These are phyloP conservation scores for Umbellularia californica DNA, from an alignment of 164 flowering plant species.

Conservation along the genomic window DNA sequence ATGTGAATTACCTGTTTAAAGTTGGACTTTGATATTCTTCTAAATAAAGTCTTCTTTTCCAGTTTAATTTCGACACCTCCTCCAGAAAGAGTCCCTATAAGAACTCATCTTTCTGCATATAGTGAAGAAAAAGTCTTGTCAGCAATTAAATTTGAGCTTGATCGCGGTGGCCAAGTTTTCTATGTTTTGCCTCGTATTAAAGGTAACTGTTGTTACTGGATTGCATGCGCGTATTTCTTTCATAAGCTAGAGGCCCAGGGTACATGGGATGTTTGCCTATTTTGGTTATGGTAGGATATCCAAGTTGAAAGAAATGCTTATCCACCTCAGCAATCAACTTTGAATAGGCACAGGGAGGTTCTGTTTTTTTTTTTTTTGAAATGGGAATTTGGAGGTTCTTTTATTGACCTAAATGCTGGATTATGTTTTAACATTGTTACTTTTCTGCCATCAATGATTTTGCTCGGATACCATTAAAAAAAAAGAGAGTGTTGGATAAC, in stretches of 20 bases:
- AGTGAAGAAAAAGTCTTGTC: slow-evolving; percentile 58
- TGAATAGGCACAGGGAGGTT: too few relatives aligned
- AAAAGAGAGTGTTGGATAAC: too few relatives aligned
- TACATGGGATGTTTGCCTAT: neutral
- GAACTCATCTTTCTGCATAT: slow-evolving; percentile 76
- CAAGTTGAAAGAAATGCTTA: neutral
- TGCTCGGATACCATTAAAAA: too few relatives aligned
- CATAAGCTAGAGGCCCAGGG: neutral
- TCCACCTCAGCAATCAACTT: neutral
- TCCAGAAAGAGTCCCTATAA: slow-evolving; percentile 97
- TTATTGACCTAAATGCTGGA: too few relatives aligned
- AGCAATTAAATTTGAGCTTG: slow-evolving; percentile 80
- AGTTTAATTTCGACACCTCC: slow-evolving; percentile 97
- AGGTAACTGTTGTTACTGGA: slow-evolving; percentile 38
- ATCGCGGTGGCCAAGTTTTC: slow-evolving; percentile 93
- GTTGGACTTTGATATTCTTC: neutral
- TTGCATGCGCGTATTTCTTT: neutral
- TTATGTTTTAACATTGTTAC: too few relatives aligned
- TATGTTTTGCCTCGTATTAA: slow-evolving; percentile 95
- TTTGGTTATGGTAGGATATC: neutral
- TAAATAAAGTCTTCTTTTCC: slow-evolving; percentile 15
- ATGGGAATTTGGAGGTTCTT: too few relatives aligned
- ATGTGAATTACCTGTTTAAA: neutral
- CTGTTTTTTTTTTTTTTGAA: too few relatives aligned
- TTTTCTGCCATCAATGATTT: too few relatives aligned